Conservation (phyloP, 169 alveolate species). For the Theileria luwenshuni region DNA sequence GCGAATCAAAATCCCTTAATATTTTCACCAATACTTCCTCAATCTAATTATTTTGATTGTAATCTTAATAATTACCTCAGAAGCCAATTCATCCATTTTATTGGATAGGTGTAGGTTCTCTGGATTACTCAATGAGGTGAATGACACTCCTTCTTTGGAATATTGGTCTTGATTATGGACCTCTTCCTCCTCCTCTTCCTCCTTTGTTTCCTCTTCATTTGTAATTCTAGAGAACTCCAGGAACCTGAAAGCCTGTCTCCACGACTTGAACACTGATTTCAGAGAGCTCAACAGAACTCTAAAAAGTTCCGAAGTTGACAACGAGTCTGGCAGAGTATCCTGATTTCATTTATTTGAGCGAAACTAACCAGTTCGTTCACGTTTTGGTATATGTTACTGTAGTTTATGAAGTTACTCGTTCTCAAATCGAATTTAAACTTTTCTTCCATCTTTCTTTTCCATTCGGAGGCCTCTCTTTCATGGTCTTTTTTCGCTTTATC, state of each 20-base stretch:
- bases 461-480: neutral
- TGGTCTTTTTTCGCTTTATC: neutral
- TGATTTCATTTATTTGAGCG: too few species aligned
- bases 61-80: too few species aligned
- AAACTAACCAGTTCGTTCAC: neutral
- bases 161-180: too few species aligned
- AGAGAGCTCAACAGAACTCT: slow-evolving; percentile 1
- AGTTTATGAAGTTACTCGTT: slow-evolving; percentile 24
- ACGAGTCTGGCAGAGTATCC: neutral
- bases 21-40: neutral
- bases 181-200: too few species aligned
- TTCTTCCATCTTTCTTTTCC: slow-evolving; percentile 23
- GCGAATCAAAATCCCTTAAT: neutral
- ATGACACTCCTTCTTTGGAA: too few species aligned
- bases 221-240: slow-evolving; percentile 18
- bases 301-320: neutral
- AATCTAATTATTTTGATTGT: too few species aligned
- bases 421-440: slow-evolving; percentile 46
- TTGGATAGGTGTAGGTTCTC: too few species aligned
- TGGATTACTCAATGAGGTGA: too few species aligned
- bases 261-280: slow-evolving; percentile 11
- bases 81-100: too few species aligned
- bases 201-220: slow-evolving; percentile 12
- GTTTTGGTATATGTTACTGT: slow-evolving; percentile 26
- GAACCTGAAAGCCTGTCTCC: slow-evolving; percentile 33